These are phyloP conservation scores for Phaffia rhodozyma DNA, from an alignment of 1,284 basidiomycete species.

Conservation along the genomic window DNA sequence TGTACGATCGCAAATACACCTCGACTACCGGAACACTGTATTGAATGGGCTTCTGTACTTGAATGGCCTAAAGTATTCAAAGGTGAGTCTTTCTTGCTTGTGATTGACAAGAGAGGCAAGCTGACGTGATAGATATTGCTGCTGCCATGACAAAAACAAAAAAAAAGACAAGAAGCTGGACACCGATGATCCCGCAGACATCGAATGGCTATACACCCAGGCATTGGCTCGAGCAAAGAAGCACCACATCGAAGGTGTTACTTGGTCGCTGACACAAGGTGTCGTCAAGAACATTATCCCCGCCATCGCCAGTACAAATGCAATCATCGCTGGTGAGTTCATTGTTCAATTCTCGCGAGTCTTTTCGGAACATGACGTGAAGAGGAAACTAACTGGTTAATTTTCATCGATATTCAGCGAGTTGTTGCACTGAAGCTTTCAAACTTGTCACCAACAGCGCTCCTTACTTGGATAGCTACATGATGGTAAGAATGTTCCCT, in stretches of 20 bases:
- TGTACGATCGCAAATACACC: conserved; percentile 99
- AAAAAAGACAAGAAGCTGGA: conserved; percentile 81
- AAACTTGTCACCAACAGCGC: conserved; percentile 94
- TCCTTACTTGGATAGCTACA: conserved; percentile 93
- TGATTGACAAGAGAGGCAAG: neutral
- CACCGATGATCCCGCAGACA: conserved; percentile 93
- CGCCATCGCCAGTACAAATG: conserved; percentile 92
- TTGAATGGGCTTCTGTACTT: conserved; percentile 98
- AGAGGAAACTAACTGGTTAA: neutral
- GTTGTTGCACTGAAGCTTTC: conserved; percentile 98
- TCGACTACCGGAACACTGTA: conserved; percentile 94
- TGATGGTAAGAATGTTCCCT: conserved; percentile 55
- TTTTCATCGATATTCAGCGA: conserved; percentile 44
- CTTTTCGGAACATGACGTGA: neutral
- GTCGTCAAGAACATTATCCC: conserved; percentile 99
- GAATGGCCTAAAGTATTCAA: conserved; percentile 91
- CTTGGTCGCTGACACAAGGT: conserved; percentile 94
- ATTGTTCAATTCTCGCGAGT: conserved; percentile 20
- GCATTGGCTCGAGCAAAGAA: conserved; percentile 72
- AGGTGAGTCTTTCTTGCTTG: conserved; percentile 40
- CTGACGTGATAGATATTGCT: neutral
- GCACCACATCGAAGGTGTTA: conserved; percentile 95
- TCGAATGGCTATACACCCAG: conserved; percentile 77
- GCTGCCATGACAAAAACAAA: neutral
- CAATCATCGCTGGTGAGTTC: conserved; percentile 71